Percentiles rank a stretch among this genome's conserved stretches.
These are phyloP conservation scores for Fusarium subtropicale DNA, from an alignment of 2,329 filamentous ascomycete genomes.

Conservation along the genomic window DNA sequence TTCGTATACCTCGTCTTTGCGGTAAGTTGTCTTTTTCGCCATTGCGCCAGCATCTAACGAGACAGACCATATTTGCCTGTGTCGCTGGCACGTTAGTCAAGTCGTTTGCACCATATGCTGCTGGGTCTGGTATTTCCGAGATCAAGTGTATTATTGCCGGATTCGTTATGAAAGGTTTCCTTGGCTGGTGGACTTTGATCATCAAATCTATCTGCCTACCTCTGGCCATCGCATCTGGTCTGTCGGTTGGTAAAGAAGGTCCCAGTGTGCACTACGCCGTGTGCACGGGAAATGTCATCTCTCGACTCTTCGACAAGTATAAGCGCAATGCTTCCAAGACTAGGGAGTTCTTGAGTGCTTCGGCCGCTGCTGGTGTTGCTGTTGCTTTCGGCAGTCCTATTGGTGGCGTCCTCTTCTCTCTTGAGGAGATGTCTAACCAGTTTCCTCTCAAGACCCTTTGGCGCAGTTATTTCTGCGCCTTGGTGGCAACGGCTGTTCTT, in stretches of 20 bases:
- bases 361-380: conserved; percentile 92
- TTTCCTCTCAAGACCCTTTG: conserved; percentile 98
- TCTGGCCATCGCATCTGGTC: conserved; percentile 89
- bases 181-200: conserved; percentile 88
- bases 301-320: conserved; percentile 92
- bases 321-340: conserved; percentile 92
- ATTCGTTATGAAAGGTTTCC: conserved; percentile 98
- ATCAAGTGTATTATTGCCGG: conserved; percentile 99
- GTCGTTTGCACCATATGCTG: conserved; percentile 93
- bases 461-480: conserved; percentile 97
- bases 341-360: conserved; percentile 92
- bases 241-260: conserved; percentile 96
- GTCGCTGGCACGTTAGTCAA: conserved; percentile 87
- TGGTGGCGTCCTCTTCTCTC: conserved; percentile 92
- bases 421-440: conserved; percentile 97
- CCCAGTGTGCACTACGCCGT: conserved; percentile 99
- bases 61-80: conserved; percentile 80
- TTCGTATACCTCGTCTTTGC: conserved; percentile 88
- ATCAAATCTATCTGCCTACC: conserved; percentile 96
- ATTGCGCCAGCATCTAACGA: conserved; percentile 16
- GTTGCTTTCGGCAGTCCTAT: conserved; percentile 98
- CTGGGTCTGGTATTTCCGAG: conserved; percentile 96
- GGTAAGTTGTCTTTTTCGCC: conserved; percentile 57
- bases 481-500: conserved; percentile 92
- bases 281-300: conserved; percentile 96